Percentiles rank a stretch among this genome's conserved stretches.
Evolutionary conservation across 768 basidiomycete genomes (phyloP).

Genomic region (Daedalea quercina): DNA sequence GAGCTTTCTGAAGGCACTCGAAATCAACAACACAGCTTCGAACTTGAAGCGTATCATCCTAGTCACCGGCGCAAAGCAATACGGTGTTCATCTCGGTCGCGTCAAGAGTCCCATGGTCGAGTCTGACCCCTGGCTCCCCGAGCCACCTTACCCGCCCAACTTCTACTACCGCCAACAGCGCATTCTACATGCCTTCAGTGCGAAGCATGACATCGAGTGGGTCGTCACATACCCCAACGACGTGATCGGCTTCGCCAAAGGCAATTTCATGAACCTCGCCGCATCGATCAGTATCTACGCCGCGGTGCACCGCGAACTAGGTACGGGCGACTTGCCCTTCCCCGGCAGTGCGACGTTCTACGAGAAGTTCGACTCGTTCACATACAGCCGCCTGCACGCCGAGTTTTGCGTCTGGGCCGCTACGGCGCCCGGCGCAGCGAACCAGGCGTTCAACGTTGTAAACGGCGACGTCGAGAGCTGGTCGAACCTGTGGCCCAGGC

Average conservation of each 20-base stretch:
- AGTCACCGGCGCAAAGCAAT: not conserved
- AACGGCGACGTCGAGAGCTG: not conserved
- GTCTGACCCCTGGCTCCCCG: not conserved
- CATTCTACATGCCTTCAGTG: not conserved
- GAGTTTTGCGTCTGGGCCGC: not conserved
- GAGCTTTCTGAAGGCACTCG: not conserved
- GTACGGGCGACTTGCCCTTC: not conserved
- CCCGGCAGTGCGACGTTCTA: not conserved
- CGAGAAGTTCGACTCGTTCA: not conserved
- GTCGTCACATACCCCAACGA: not conserved
- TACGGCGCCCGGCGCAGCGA: not conserved
- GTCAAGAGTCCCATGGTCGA: not conserved
- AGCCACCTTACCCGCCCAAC: not conserved
- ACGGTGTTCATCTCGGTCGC: not conserved
- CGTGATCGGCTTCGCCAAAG: not conserved
- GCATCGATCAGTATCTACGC: not conserved
- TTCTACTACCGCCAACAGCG: not conserved
- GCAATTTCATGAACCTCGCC: not conserved
- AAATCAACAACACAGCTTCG: not conserved
- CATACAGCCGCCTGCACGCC: not conserved
- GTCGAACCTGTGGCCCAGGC: not conserved
- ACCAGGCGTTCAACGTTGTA: conserved; percentile 3
- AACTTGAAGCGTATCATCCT: not conserved
- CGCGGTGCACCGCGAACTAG: not conserved
- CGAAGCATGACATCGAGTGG: not conserved